Base-by-base conservation (phyloP, 148 eudicot genomes). In the Persicaria tinctoria region DNA sequence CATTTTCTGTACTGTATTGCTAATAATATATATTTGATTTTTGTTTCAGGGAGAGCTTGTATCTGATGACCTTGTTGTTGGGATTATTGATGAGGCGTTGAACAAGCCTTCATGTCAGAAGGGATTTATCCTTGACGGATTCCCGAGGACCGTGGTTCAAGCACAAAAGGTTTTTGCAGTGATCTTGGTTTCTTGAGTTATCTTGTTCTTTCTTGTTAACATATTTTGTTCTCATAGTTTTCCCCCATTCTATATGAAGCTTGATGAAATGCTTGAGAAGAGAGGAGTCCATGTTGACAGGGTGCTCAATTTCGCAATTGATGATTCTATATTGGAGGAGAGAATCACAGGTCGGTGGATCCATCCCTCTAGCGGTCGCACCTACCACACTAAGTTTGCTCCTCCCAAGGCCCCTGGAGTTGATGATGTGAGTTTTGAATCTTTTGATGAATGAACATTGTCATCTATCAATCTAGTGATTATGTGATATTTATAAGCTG, bases 261-360 rank as follows among this genome's bases (percentile, higher is more conserved):
- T 94, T 78, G 98, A 94, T 79, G 98, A 89, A 79, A 94, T 94
- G 95, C 98, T 94, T 74, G 85, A 86, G 38, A 89, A 86, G 77
- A 86, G 88, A 57, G 98, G 98, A 62, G 83, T 75, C 41, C 90
- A 89, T 84, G 75, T 94, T 83, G 96, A 94, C 69, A 89, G 87
- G 78, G 97, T 94, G 74, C 90, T 94, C 68, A 91, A 94, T 84
- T 91, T 94, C 83, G 97, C 93, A 48, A 88, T 91, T 80, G 97
- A 94, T 79, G 98, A 94, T 81, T 74, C 97, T 20, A 86, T 91
- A 80, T 85, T 94, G 84, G 98, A 94, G 79, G 98, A 94, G 82
- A 89, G 98, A 78, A 91, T 94, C 53, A 94, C 98, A 73, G 98
- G 98, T 27, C 95, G 98, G 8, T 89, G 98, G 97, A 91, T 89